Evolutionary conservation across 495 filamentous ascomycete species (phyloP).

Genomic region (Lentithecium fluviatile): DNA sequence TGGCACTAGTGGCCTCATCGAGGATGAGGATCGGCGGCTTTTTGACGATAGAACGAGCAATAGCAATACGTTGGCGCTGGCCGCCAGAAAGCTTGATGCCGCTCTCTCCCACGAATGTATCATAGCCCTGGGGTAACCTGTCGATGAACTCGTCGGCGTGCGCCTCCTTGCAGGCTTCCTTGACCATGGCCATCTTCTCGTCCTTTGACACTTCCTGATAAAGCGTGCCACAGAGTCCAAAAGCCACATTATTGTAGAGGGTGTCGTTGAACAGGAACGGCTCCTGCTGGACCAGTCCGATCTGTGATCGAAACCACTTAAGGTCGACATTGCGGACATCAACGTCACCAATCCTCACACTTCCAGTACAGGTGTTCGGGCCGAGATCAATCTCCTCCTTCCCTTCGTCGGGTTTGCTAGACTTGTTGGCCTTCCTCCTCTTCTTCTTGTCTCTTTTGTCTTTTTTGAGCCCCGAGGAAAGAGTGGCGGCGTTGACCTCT

Average conservation of each 20-base stretch:
- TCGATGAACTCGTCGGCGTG: slow-evolving; percentile 51
- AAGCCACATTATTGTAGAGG: slow-evolving; percentile 39
- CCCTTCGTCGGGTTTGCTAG: slow-evolving; percentile 1
- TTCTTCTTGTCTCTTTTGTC: slow-evolving; percentile 12
- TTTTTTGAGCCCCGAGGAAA: background rate
- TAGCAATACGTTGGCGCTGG: slow-evolving; percentile 40
- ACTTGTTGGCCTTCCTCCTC: slow-evolving; percentile 1
- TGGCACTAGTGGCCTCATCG: slow-evolving; percentile 42
- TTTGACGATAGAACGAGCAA: slow-evolving; percentile 39
- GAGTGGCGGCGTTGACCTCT: background rate
- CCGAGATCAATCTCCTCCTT: background rate
- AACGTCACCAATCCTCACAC: slow-evolving; percentile 31
- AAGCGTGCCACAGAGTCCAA: slow-evolving; percentile 35
- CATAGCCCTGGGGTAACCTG: slow-evolving; percentile 42
- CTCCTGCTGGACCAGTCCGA: slow-evolving; percentile 41
- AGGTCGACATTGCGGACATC: slow-evolving; percentile 33
- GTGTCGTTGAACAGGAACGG: slow-evolving; percentile 42
- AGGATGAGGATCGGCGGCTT: slow-evolving; percentile 40
- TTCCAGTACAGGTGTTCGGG: slow-evolving; percentile 31
- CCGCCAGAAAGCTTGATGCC: slow-evolving; percentile 39
- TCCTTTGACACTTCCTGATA: slow-evolving; percentile 30
- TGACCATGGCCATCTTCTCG: slow-evolving; percentile 34
- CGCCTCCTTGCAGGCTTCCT: slow-evolving; percentile 36
- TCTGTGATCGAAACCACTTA: slow-evolving; percentile 40
- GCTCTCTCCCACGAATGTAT: slow-evolving; percentile 38